Conservation (phyloP, 148 eudicot genomes). For the Chenopodium quinoa region DNA sequence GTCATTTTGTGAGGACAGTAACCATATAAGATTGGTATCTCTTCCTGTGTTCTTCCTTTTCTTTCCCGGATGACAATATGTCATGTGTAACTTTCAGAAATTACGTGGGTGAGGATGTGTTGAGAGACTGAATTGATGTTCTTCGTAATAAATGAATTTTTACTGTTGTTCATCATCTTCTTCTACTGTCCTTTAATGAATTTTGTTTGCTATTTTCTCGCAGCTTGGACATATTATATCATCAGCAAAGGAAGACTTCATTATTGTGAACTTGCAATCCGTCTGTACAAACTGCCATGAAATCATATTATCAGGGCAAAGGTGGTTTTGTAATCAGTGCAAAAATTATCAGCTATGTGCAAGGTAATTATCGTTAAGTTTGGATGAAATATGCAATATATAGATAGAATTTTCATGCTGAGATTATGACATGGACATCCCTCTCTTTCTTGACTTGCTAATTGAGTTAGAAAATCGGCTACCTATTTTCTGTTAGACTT, state of each 20-base stretch:
- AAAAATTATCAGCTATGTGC: conserved; percentile 63
- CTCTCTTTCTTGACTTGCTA: background rate
- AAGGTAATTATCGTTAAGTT: conserved; percentile 40
- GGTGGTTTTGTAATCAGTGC: conserved; percentile 75
- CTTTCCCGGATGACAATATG: background rate
- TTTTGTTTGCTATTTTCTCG: conserved; percentile 5
- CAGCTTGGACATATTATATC: conserved; percentile 64
- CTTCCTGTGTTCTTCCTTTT: background rate
- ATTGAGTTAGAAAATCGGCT: background rate
- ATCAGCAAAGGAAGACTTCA: conserved; percentile 67
- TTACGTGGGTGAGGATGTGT: background rate
- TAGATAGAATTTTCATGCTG: background rate
- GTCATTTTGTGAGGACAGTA: background rate
- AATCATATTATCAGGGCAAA: conserved; percentile 61
- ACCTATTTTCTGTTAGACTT: background rate
- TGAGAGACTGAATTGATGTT: background rate
- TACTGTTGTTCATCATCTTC: background rate
- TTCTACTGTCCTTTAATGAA: background rate
- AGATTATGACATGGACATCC: background rate
- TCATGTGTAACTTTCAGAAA: background rate
- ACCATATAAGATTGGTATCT: background rate
- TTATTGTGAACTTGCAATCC: conserved; percentile 62
- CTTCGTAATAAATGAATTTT: background rate
- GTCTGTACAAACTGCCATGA: conserved; percentile 67
- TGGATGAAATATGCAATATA: background rate